These are phyloP conservation scores for Diaporthe sp. DNA, from an alignment of 2,329 filamentous ascomycete genomes.

Conservation along the genomic window DNA sequence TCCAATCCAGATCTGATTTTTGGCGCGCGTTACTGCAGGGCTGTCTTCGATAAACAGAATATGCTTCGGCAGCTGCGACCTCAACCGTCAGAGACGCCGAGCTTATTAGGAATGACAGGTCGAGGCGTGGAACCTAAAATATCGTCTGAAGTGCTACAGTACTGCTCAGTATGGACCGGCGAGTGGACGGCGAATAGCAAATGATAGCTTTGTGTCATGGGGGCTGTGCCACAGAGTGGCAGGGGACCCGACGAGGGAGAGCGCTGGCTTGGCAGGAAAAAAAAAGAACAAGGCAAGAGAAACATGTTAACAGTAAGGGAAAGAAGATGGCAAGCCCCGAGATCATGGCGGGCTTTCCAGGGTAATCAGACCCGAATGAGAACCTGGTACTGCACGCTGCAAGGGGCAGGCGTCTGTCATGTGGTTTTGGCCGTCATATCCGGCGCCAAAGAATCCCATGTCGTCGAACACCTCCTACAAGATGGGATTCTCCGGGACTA, in stretches of 20 bases:
- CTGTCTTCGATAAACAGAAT: background rate
- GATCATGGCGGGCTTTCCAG: background rate
- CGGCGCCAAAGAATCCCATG: background rate
- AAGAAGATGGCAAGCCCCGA: constrained; percentile 18
- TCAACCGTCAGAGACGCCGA: background rate
- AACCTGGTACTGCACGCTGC: constrained; percentile 16
- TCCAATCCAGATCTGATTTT: background rate
- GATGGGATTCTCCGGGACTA: background rate
- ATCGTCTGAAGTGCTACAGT: background rate
- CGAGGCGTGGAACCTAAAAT: background rate
- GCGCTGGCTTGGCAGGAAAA: constrained; percentile 9
- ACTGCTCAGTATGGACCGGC: background rate
- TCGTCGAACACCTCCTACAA: background rate
- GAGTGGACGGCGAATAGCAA: background rate
- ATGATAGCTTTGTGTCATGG: background rate
- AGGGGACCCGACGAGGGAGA: constrained; percentile 20
- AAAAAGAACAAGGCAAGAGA: constrained; percentile 17
- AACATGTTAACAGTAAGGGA: constrained; percentile 11
- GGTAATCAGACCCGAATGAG: background rate
- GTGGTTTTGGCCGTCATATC: constrained; percentile 16
- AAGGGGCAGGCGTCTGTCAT: constrained; percentile 3
- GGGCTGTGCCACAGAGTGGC: constrained; percentile 14
- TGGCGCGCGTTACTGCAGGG: background rate
- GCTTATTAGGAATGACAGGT: background rate
- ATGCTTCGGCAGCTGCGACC: constrained; percentile 1